Evolutionary conservation across 1,139 yeast species (phyloP), one percentile per base, ranked within the genome.

Genomic region (Debaryomyces sp.): DNA sequence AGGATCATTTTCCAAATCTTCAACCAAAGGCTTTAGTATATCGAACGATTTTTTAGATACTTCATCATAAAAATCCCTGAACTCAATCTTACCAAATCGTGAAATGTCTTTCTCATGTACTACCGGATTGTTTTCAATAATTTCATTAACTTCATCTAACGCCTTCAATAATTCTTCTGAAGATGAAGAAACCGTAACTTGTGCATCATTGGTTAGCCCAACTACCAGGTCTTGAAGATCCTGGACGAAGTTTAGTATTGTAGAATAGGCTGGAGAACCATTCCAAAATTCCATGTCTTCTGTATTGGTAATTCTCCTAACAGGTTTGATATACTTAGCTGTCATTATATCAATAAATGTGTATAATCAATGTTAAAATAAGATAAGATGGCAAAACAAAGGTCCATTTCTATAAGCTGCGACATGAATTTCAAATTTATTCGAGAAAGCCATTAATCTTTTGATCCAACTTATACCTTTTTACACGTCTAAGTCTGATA

Each of bases 1-100:
- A 4, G 62, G 55, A 21, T 50, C 56, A 32, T 45, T 44, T n/a
- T 47, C 56, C 22, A 68, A 62, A 7, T 59, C 60, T 1, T 53
- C 53, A 4, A 60, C 48, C 9, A 60, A 44, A 1, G 59, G 51
- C 3, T 48, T 39, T n/a, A 70, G 50, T 55, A 75, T 55, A 0
- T 54, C 57, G 2, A 55, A 54, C 0, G 77, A 59, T n/a, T 63
- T 61, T 1, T 52, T 45, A 9, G 61, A 52, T 6, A 91, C 58
- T n/a, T 81, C 86, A 61, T 90, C 96, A 63, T 88, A 90, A 59
- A 92, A 89, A 51, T 84, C 92, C 42, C 88, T 75, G 66, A 94
- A 94, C 63, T 94, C 98, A 9, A 82, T 74, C 60, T 95, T 95
- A 2, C 99, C 99, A 64, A 94, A 94, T 53, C 99, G 74, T 7